Base-by-base conservation (phyloP, 108 stramenopile species). In the Cylindrotheca fusiformis region DNA sequence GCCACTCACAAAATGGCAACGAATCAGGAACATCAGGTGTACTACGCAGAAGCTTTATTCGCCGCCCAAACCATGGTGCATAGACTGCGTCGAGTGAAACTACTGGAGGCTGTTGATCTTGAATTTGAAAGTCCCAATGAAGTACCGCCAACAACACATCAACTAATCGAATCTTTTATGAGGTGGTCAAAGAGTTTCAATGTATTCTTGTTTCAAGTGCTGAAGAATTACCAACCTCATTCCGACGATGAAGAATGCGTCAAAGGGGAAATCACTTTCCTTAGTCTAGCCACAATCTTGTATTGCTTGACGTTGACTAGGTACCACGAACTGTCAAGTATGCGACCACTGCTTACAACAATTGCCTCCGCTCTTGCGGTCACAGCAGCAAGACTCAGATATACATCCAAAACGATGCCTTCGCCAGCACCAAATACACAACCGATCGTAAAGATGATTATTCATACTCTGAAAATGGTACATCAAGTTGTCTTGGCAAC, bases 41-140 rank as follows among this genome's bases (percentile, higher is more conserved):
- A 77, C 21, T 69, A 63, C 36, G 63, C 80, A 1, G 81, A 86
- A 57, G 65, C 72, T 20, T 59, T 86, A 19, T 86, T 86, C 72
- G 71, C 71, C 32, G 85, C 85, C 2, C 85, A 86, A 56, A 80
- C 85, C 12, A 29, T 86, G n/a, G 54, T 82, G 18, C 78, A 82
- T 67, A 63, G 85, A 18, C 41, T 81, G 32, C 51, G 81, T 17
- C 64, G 81, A 27, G 58, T 66, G 57, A 79, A 77, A 59, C 20
- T 76, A 30, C 12, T 10, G 1, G 81, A 86, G 55, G 81, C 81
- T 0, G 75, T 86, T 4, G 85, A 86, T 68, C 30, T 79, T 2
- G 85, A 86, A 55, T 56, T 82, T 6, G 85, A 86, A 56, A 33
- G 45, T n/a, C 65, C 59, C 25, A 29, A 41, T 55, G 33, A 30